Evolutionary conservation across 495 filamentous ascomycete genomes (phyloP).

Genomic region (Trichoderma parareesei): DNA sequence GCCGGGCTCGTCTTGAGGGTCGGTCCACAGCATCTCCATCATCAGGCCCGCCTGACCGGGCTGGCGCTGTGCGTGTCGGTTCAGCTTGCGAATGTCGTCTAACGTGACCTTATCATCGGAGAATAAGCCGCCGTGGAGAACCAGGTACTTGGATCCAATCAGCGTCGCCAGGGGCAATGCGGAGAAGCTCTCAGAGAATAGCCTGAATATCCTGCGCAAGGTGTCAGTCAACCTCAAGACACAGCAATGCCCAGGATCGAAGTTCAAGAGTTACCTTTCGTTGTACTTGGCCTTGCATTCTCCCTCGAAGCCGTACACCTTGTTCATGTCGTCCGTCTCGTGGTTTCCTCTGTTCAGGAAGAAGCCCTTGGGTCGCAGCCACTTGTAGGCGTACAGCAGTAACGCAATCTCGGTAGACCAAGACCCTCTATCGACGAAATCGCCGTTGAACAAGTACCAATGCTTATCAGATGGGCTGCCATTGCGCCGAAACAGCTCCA

Average conservation of each 20-base stretch:
- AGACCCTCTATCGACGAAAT: slow-evolving; percentile 95
- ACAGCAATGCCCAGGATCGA: slow-evolving; percentile 13
- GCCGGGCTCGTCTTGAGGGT: slow-evolving; percentile 78
- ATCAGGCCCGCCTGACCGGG: slow-evolving; percentile 94
- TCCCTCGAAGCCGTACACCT: slow-evolving; percentile 96
- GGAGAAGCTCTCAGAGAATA: slow-evolving; percentile 98
- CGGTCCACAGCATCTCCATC: slow-evolving; percentile 99
- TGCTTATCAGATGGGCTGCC: slow-evolving; percentile 77
- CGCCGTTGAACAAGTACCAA: slow-evolving; percentile 95
- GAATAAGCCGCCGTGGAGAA: slow-evolving; percentile 93
- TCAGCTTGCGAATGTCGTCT: slow-evolving; percentile 86
- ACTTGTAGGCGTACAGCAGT: slow-evolving; percentile 93
- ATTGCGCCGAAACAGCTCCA: slow-evolving; percentile 92
- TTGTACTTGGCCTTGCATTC: slow-evolving; percentile 98
- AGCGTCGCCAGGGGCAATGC: slow-evolving; percentile 88
- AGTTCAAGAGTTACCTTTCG: slow-evolving; percentile 47
- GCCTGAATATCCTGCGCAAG: slow-evolving; percentile 62
- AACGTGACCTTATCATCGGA: slow-evolving; percentile 90
- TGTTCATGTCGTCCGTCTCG: slow-evolving; percentile 99
- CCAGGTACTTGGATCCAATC: slow-evolving; percentile 85
- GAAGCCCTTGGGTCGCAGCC: slow-evolving; percentile 76
- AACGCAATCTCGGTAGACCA: slow-evolving; percentile 97
- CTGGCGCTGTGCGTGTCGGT: slow-evolving; percentile 87
- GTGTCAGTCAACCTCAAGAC: not conserved
- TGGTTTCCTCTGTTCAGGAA: slow-evolving; percentile 99